Evolutionary conservation across 495 filamentous ascomycete species (phyloP), one percentile per base, ranked within the genome.

Genomic region (Tuber umbilicatum): DNA sequence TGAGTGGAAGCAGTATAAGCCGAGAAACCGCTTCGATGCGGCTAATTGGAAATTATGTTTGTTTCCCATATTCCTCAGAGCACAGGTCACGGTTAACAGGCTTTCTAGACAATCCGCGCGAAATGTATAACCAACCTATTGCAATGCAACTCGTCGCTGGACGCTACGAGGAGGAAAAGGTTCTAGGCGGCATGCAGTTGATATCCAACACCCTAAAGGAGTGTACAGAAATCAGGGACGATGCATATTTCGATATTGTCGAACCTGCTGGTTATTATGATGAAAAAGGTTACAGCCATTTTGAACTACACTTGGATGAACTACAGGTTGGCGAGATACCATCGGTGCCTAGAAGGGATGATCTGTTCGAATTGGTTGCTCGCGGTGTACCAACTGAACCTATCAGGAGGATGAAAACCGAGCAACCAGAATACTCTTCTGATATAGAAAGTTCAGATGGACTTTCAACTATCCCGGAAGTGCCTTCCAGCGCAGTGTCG

Each of bases 91-190:
- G 78, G 45, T 70, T 67, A n/a, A 35, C 39, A n/a, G 6, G 45
- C n/a, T 31, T 35, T 27, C n/a, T 37, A 81, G 80, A 81, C 71
- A 75, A 81, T 55, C 80, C 79, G 0, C 83, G 85, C 7, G 88
- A 86, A 72, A 97, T 97, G 93, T 89, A 92, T 47, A 94, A 93
- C 7, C 85, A 97, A 75, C 94, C 94, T 0, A 93, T 97, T 4
- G 94, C 87, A 0, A 88, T 97, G 47, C 95, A 97, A 83, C 86
- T 97, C 9, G 91, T 97, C 0, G 94, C 93, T 12, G 87, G 91
- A 73, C 86, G 94, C 42, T 86, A 97, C 81, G 88, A 97, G 83
- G 94, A 99, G 83, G 95, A 97, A 86, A 96, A 96, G 84, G 93
- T 97, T 19, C 84, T 97, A 75, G 90, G 91, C 0, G 86, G 92